Percentiles rank a stretch among this genome's conserved stretches.
Evolutionary conservation across 345 rosid species (phyloP).

Genomic region (Fremontodendron californicum): DNA sequence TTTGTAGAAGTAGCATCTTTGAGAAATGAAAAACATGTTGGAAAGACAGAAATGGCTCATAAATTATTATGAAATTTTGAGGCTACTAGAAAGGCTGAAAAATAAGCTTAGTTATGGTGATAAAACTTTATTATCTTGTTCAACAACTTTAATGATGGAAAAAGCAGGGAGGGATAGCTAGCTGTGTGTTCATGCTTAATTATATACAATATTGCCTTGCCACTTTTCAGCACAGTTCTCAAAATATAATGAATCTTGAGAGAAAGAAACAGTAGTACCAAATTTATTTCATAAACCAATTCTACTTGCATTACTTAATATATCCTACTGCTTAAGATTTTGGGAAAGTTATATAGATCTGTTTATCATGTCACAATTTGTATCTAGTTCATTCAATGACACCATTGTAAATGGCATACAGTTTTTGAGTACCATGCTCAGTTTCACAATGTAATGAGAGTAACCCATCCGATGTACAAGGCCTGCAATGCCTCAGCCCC

Average conservation of each 20-base stretch:
- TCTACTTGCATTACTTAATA: not conserved
- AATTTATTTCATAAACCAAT: not conserved
- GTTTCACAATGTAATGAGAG: constrained; percentile 88
- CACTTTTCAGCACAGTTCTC: not conserved
- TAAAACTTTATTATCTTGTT: not conserved
- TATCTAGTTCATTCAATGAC: not conserved
- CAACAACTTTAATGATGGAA: not conserved
- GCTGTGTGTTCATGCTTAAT: constrained; percentile 6
- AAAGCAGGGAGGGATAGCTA: not conserved
- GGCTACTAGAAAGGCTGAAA: not conserved
- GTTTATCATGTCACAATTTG: not conserved
- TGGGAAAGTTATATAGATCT: not conserved
- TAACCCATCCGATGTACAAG: constrained; percentile 66
- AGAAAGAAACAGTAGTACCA: too few relatives aligned
- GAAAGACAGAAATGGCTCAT: too few relatives aligned
- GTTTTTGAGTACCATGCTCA: constrained; percentile 73
- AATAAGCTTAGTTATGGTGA: not conserved
- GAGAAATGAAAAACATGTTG: not conserved
- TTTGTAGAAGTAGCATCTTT: not conserved
- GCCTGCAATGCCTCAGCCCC: constrained; percentile 77
- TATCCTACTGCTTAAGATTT: not conserved
- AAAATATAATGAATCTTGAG: not conserved
- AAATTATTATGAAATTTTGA: not conserved
- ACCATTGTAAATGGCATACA: constrained; percentile 19
- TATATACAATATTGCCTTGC: not conserved